A percentile compares a stretch with the other conserved stretches of the same genome.
phyloP scores from a whole-genome alignment of 441 rosid genomes.

The Arabidopsis hybrid region DNA sequence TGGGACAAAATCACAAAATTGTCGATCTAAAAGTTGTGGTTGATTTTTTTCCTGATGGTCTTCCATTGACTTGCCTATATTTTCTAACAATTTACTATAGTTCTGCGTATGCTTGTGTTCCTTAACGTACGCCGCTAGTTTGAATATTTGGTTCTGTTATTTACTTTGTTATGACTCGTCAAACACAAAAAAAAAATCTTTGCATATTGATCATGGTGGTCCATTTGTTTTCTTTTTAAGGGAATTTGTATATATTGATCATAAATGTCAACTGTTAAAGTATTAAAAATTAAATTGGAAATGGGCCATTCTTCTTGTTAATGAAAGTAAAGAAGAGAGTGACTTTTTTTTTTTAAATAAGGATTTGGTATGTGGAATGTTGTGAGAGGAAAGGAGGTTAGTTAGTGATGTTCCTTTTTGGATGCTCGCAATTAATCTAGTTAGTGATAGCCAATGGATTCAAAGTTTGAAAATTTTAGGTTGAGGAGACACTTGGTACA shows the following conservation, averaged over 20 bases:
- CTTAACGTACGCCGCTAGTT: conserved; percentile 38
- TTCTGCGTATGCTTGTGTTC: conserved; percentile 33
- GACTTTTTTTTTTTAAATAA: not conserved
- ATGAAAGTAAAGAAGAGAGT: conserved; percentile 24
- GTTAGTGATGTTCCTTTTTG: conserved; percentile 34
- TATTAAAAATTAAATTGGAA: not conserved
- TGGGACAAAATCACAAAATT: not conserved
- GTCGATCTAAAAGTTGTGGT: not conserved
- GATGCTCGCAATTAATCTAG: conserved; percentile 21
- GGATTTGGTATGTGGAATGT: conserved; percentile 26
- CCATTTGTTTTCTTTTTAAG: conserved; percentile 4
- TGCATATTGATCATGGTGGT: conserved; percentile 48
- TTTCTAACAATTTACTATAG: not conserved
- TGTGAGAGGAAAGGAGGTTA: conserved; percentile 12
- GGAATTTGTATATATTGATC: conserved; percentile 1
- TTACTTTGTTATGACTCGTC: conserved; percentile 13
- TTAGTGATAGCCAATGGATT: conserved; percentile 5
- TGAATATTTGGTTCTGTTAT: conserved; percentile 25
- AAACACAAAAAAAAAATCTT: not conserved
- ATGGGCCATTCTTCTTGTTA: conserved; percentile 16
- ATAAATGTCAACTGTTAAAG: conserved; percentile 23
- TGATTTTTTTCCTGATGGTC: not conserved
- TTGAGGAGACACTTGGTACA: conserved; percentile 17
- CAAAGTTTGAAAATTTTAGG: not conserved
- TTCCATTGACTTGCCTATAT: conserved; percentile 17